Evolutionary conservation across 768 basidiomycete species (phyloP), one percentile per base, ranked within the genome.

Genomic region (Lepiota subincarnata): DNA sequence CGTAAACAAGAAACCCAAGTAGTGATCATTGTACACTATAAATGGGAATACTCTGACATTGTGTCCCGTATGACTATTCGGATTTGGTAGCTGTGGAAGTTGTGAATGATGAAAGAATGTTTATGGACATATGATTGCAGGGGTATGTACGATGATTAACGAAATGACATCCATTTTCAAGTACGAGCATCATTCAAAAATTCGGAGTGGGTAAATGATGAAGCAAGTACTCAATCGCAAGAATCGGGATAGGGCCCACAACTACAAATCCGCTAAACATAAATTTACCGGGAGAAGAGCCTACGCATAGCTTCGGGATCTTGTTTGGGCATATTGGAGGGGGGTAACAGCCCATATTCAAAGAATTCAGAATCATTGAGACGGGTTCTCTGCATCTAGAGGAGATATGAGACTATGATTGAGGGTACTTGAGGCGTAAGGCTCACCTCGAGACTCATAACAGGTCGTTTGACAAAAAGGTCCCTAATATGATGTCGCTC

Each of bases 361-460:
- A 79, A 79, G 28, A 74, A 71, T 28, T 74, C 68, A 24, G 72
- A 62, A 13, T 81, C 75, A 36, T 80, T 76, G 44, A 87, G 81
- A 52, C 86, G 75, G 16, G 80, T 77, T 56, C 81, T 77, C 66
- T 86, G 84, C 80, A 86, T 78, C 87, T 89, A 44, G 34, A 61
- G 16, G 50, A 55, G 31, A 56, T 31, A 55, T 4, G 46, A 48
- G 36, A 26, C 14, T 10, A 41, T 28, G n/a, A 14, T 12, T 24
- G 18, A 46, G 10, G 14, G 18, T 28, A 28, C 26, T 28, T 8
- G 31, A 39, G 18, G 20, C 20, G 12, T 19, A 10, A 22, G 26
- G 62, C 77, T 50, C 59, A 89, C 90, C 71, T 89, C 85, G 48
- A 75, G 72, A 54, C 76, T 80, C 89, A 92, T 91, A 24, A 89